These are phyloP conservation scores for Grosmannia huntii DNA, from an alignment of 2,329 filamentous ascomycete species.

Conservation along the genomic window DNA sequence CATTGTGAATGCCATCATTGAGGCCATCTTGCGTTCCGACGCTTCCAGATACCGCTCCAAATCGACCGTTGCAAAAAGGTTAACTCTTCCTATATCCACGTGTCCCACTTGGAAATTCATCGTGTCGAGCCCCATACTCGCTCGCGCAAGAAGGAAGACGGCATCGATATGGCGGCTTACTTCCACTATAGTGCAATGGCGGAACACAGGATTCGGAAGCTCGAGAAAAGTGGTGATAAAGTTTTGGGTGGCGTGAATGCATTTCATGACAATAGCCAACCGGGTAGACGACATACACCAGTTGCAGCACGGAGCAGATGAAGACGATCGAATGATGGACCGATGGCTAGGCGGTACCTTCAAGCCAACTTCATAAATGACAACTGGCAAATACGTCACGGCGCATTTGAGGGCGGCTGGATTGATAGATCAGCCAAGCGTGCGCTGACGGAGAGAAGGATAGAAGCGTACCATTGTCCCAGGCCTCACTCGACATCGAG, in stretches of 20 bases:
- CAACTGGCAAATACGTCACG: slow-evolving; percentile 10
- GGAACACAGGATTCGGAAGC: slow-evolving; percentile 4
- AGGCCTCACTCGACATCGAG: slow-evolving; percentile 6
- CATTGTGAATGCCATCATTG: background rate
- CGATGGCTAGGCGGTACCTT: slow-evolving; percentile 7
- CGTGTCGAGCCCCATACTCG: slow-evolving; percentile 6
- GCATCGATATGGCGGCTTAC: slow-evolving; percentile 11
- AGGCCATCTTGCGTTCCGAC: slow-evolving; percentile 8
- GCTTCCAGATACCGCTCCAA: slow-evolving; percentile 6
- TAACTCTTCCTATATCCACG: background rate
- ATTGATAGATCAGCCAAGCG: background rate
- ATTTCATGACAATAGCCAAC: slow-evolving; percentile 9
- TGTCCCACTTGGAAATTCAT: slow-evolving; percentile 2
- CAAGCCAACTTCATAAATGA: slow-evolving; percentile 12
- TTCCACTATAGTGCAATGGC: slow-evolving; percentile 9
- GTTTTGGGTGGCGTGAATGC: slow-evolving; percentile 10
- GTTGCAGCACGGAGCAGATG: slow-evolving; percentile 9
- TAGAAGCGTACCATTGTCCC: slow-evolving; percentile 9
- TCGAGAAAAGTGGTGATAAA: slow-evolving; percentile 10
- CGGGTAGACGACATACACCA: slow-evolving; percentile 12
- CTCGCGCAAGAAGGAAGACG: slow-evolving; percentile 10
- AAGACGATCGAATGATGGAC: background rate
- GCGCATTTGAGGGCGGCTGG: slow-evolving; percentile 8
- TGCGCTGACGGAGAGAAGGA: background rate
- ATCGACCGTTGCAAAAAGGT: slow-evolving; percentile 7